Base-by-base conservation (phyloP, 371 early-diverging fungal species). In the Apophysomyces sp. region DNA sequence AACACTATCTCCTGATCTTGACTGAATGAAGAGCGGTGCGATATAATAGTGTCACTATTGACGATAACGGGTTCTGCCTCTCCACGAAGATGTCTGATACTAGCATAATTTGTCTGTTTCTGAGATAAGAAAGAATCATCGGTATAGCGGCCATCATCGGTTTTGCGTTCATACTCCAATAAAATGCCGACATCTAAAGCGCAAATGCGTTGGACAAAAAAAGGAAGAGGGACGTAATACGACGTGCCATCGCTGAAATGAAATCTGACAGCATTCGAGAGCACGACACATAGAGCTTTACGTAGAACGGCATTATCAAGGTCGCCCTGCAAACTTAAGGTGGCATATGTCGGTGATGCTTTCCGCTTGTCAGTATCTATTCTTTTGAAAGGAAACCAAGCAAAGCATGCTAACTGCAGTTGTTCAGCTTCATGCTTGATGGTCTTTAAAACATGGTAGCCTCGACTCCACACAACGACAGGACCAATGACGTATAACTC, bases 381-480 rank as follows among this genome's bases (percentile, higher is more conserved):
- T 2, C 21, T 9, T 44, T 57, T 31, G n/a, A 60, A 62, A 13
- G 61, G 67, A 56, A 67, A 67, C 67, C 67, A 67, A 11, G 60
- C 67, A 60, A 67, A 67, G 9, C 58, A 32, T 16, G 67, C 67
- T 15, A 59, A 27, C 27, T 62, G 53, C 18, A 67, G 60, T 16
- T 57, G 61, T 30, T 60, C 61, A 16, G 55, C 32, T 29, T 59
- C 51, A 18, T 59, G 63, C 34, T 62, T 60, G 29, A 67, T 29
- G 5, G 63, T 53, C 26, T 62, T 54, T 13, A 62, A 26, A 7
- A 67, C 49, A 29, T 67, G 67, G 2, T 34, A 49, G 3, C 55
- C 63, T 8, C 63, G 67, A 49, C 67, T 67, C 67, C 67, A 67
- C 9, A 67, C 31, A 3, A 67, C 67, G 1, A 57, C 63, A 1